phyloP scores from a whole-genome alignment of 257 asterid genomes.

The Orobanche coerulescens region DNA sequence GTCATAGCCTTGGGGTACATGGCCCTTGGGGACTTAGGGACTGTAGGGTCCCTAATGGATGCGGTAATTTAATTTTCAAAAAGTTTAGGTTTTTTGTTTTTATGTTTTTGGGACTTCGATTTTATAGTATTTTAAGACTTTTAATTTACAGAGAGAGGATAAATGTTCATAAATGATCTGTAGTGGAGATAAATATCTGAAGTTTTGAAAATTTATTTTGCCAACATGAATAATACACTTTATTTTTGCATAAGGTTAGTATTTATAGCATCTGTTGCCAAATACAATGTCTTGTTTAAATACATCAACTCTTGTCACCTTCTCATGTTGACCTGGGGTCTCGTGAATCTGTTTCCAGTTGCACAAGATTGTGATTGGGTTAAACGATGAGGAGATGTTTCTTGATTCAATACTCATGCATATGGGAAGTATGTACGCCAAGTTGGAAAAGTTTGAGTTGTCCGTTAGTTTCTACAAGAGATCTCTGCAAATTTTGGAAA shows the following conservation, averaged over 20 bases:
- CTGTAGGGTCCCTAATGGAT: slow-evolving; percentile 48
- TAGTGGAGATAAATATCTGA: neutral
- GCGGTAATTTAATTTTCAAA: slow-evolving; percentile 47
- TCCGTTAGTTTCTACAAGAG: slow-evolving; percentile 48
- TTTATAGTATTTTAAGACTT: neutral
- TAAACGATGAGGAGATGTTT: slow-evolving; percentile 60
- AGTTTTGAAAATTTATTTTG: neutral
- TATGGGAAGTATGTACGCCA: slow-evolving; percentile 78
- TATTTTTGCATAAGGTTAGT: neutral
- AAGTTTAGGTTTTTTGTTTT: slow-evolving; percentile 3
- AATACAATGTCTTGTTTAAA: slow-evolving; percentile 4
- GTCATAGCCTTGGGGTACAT: slow-evolving; percentile 73
- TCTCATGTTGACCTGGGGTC: slow-evolving; percentile 10
- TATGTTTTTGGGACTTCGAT: slow-evolving; percentile 13
- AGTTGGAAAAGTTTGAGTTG: slow-evolving; percentile 54
- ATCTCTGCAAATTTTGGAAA: slow-evolving; percentile 58
- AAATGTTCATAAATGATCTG: neutral
- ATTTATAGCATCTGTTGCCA: slow-evolving; percentile 10
- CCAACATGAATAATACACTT: neutral
- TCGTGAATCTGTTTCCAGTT: slow-evolving; percentile 43
- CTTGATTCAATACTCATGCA: slow-evolving; percentile 84
- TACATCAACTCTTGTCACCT: slow-evolving; percentile 1
- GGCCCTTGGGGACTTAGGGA: slow-evolving; percentile 55
- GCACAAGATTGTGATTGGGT: slow-evolving; percentile 42
- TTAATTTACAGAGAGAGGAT: neutral